Conservation (phyloP, 306 rosid species). For the Casuarina glauca region DNA sequence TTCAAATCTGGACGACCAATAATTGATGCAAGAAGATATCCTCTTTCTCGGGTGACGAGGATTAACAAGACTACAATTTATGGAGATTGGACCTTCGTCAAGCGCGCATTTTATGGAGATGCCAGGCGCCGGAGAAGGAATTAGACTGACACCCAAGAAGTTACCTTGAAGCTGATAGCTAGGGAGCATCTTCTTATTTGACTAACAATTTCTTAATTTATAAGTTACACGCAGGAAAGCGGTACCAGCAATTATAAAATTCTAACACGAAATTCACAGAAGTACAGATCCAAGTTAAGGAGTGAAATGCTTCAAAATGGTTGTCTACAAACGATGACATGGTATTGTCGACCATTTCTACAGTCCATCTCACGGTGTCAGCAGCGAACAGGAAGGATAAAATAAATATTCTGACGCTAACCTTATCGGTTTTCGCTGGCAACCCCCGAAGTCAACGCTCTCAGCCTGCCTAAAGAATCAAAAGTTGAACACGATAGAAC, state of each 20-base stretch:
- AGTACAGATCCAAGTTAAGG: not conserved
- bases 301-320: not conserved
- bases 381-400: not conserved
- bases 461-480: no score
- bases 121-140: not conserved
- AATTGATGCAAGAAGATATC: not conserved
- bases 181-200: not conserved
- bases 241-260: not conserved
- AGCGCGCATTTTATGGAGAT: not conserved
- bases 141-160: not conserved
- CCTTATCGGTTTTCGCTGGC: not conserved
- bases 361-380: not conserved
- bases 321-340: not conserved
- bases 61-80: not conserved
- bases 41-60: not conserved
- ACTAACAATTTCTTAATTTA: not conserved
- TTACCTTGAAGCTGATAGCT: not conserved
- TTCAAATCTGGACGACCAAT: slow-evolving; percentile 9
- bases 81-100: not conserved
- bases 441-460: not conserved
- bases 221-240: not conserved
- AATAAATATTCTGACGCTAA: not conserved
- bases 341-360: not conserved
- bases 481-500: no score
- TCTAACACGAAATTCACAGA: not conserved